Evolutionary conservation across 2,329 filamentous ascomycete genomes (phyloP), one percentile per base, ranked within the genome.

Genomic region (Ophiocordyceps robertsii): DNA sequence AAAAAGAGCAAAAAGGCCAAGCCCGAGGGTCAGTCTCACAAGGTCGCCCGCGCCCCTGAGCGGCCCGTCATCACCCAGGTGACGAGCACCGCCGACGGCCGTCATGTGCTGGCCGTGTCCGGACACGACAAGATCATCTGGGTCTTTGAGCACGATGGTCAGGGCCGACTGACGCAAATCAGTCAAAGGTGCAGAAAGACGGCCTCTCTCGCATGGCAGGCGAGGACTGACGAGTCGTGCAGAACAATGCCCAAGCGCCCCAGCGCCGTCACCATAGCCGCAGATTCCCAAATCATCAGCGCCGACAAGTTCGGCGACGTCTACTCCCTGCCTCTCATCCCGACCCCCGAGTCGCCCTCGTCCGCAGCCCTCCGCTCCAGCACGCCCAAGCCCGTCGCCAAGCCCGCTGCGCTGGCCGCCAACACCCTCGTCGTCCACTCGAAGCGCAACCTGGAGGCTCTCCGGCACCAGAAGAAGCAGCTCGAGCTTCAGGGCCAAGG

Each of bases 291-390:
- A 9, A 85, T 98, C 48, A 64, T 96, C 44, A 80, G 77, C 47
- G 90, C 80, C 41, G 92, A 98, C 68, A 98, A 98, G 62, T 96
- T 96, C 56, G 92, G 92, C 50, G 92, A 98, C 59, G 90, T 95
- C 46, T 96, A 95, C 63, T 76, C 84, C 11, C 64, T 98, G 8
- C 90, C 92, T 13, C 68, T 96, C 40, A 41, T 56, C 45, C 44
- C 47, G 39, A 53, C 50, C 31, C 54, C 49, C 30, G 44, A 43
- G 17, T 48, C 52, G 21, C 41, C 40, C 42, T 49, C 39, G 21
- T 36, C 36, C 29, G 43, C 36, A 38, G 41, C 36, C 33, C 33
- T 14, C 38, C 49, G 40, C 46, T 45, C 38, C 39, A 38, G 35
- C 46, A 46, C 31, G 43, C 54, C 29, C 42, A 49, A 29, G 33